These are phyloP conservation scores for Suillus paluster DNA, from an alignment of 768 basidiomycete species.

Conservation along the genomic window DNA sequence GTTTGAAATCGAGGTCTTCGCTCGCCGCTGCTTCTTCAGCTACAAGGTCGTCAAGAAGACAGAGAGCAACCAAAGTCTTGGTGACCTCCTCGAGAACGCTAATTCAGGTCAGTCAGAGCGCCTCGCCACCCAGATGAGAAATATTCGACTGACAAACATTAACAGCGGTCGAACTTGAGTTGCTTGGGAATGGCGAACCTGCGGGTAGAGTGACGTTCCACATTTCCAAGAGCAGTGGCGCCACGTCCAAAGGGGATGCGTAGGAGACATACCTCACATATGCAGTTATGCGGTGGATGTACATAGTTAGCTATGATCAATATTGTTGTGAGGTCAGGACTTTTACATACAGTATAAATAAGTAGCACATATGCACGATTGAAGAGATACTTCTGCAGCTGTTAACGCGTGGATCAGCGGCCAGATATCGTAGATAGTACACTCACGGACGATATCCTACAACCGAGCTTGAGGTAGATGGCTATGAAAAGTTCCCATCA, in stretches of 20 bases:
- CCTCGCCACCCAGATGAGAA: constrained; percentile 5
- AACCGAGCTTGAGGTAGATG: neutral
- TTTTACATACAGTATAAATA: neutral
- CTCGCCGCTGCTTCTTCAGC: constrained; percentile 35
- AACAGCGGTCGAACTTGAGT: constrained; percentile 34
- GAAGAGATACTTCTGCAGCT: neutral
- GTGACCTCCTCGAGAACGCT: constrained; percentile 35
- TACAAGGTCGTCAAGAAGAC: constrained; percentile 40
- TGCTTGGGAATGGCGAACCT: constrained; percentile 35
- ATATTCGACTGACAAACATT: neutral
- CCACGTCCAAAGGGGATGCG: constrained; percentile 6
- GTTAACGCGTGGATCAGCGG: neutral
- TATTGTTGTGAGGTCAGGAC: neutral
- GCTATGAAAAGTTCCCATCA: neutral
- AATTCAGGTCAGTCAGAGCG: constrained; percentile 28
- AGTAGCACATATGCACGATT: neutral
- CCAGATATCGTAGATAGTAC: neutral
- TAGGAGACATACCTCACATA: neutral
- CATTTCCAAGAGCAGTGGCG: constrained; percentile 23
- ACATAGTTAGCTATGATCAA: neutral
- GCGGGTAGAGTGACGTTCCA: constrained; percentile 33
- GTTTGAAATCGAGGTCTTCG: constrained; percentile 38
- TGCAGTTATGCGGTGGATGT: neutral
- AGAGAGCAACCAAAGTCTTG: constrained; percentile 36
- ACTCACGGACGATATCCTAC: no score